These are phyloP conservation scores for Gamarada debralockiae DNA, from an alignment of 495 filamentous ascomycete species.

Conservation along the genomic window DNA sequence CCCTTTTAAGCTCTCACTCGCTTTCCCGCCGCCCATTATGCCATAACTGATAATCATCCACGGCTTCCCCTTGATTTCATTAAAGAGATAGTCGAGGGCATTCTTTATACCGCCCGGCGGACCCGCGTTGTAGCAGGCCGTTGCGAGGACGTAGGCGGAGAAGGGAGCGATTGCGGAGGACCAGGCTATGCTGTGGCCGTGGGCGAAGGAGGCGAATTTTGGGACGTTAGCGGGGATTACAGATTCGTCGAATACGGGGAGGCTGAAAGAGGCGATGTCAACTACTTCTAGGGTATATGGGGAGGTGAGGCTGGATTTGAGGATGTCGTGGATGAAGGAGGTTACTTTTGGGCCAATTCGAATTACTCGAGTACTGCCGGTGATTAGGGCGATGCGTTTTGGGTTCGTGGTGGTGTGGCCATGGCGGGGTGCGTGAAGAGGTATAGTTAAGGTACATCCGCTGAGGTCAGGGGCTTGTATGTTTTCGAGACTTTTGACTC, in stretches of 20 bases:
- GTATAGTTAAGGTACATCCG: no score
- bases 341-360: slow-evolving; percentile 35
- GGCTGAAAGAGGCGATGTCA: slow-evolving; percentile 47
- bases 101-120: slow-evolving; percentile 55
- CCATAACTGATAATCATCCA: slow-evolving; percentile 54
- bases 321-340: slow-evolving; percentile 27
- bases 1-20: slow-evolving; percentile 3
- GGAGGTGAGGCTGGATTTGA: slow-evolving; percentile 6
- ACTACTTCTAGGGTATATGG: slow-evolving; percentile 30
- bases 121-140: slow-evolving; percentile 45
- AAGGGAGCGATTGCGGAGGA: slow-evolving; percentile 36
- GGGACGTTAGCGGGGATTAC: slow-evolving; percentile 46
- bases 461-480: no score
- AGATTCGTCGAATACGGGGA: slow-evolving; percentile 52
- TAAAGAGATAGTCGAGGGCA: slow-evolving; percentile 56
- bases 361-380: slow-evolving; percentile 33
- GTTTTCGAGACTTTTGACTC: no score
- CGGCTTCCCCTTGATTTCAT: slow-evolving; percentile 58
- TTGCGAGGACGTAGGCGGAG: slow-evolving; percentile 56
- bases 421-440: no score
- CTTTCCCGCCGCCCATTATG: slow-evolving; percentile 39
- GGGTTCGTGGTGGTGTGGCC: no score
- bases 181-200: slow-evolving; percentile 49
- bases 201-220: slow-evolving; percentile 36
- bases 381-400: slow-evolving; percentile 42